A percentile compares a stretch with the other conserved stretches of the same genome.
These are phyloP conservation scores for Heracleum sosnowskyi DNA, from an alignment of 129 eudicot species.

Conservation along the genomic window DNA sequence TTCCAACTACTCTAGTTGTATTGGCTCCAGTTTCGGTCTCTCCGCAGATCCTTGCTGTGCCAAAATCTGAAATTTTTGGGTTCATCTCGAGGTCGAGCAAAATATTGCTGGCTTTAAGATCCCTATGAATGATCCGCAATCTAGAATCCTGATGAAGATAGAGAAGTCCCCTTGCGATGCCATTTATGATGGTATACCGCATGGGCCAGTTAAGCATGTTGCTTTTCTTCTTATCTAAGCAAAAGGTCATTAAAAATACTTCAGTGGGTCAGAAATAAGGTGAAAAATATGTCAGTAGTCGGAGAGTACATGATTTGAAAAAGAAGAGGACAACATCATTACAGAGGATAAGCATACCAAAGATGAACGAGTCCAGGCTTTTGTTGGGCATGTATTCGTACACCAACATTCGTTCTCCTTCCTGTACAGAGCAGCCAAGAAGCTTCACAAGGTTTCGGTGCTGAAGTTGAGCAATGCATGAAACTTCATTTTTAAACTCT, in stretches of 20 bases:
- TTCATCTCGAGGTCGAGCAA: conserved; percentile 23
- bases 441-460: conserved; percentile 24
- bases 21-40: conserved; percentile 19
- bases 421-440: conserved; percentile 18
- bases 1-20: conserved; percentile 25
- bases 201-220: conserved; percentile 1
- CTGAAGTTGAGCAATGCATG: conserved; percentile 19
- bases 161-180: conserved; percentile 24
- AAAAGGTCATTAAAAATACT: not conserved
- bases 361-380: conserved; percentile 19
- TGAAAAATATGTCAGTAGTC: too few species aligned
- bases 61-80: conserved; percentile 38
- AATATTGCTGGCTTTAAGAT: conserved; percentile 33
- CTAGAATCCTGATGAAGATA: conserved; percentile 30
- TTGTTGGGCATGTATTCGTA: conserved; percentile 26
- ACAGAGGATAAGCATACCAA: conserved; percentile 7
- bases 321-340: not conserved
- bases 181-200: conserved; percentile 13
- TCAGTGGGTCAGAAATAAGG: not conserved
- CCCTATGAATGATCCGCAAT: conserved; percentile 29
- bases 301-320: not conserved
- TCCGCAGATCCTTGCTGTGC: conserved; percentile 26
- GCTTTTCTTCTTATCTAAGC: not conserved
- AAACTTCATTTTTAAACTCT: conserved; percentile 26
- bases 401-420: conserved; percentile 14